These are phyloP conservation scores for Pythium vanterpoolii DNA, from an alignment of 352 stramenopile species.

Conservation along the genomic window DNA sequence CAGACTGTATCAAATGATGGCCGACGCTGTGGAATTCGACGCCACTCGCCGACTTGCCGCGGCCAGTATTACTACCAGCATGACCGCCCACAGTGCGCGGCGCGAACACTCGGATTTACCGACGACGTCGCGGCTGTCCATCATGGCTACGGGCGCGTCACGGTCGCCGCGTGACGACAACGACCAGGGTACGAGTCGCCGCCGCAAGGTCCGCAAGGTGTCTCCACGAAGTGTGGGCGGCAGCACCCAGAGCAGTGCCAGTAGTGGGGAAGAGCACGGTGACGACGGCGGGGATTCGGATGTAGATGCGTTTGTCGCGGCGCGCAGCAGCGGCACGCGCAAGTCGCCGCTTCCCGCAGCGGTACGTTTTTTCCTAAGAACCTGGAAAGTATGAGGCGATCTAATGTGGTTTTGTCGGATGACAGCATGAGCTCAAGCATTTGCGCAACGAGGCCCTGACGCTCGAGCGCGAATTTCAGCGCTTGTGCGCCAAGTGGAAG, in stretches of 20 bases:
- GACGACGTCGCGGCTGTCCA: too few relatives aligned
- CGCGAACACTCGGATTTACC: not conserved
- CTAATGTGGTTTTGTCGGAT: not conserved
- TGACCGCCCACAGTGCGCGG: slow-evolving; percentile 9
- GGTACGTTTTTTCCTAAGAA: slow-evolving; percentile 2
- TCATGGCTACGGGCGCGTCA: not conserved
- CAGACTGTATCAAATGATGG: too few relatives aligned
- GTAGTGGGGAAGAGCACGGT: slow-evolving; percentile 13
- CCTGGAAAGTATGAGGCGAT: not conserved
- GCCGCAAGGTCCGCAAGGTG: slow-evolving; percentile 13
- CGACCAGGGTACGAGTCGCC: not conserved
- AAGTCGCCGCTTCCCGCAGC: slow-evolving; percentile 13
- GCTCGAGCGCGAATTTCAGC: slow-evolving; percentile 33
- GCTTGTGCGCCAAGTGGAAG: slow-evolving; percentile 43
- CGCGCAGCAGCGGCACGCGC: slow-evolving; percentile 7
- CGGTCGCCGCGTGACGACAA: not conserved
- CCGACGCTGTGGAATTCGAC: slow-evolving; percentile 7
- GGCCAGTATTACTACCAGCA: too few relatives aligned
- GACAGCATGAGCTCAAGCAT: slow-evolving; percentile 47
- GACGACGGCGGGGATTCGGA: slow-evolving; percentile 5
- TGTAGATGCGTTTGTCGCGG: slow-evolving; percentile 17
- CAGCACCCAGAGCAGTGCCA: slow-evolving; percentile 4
- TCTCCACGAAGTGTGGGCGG: slow-evolving; percentile 8
- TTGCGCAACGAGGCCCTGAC: slow-evolving; percentile 34
- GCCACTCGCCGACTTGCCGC: slow-evolving; percentile 10